phyloP scores from a whole-genome alignment of 2,329 filamentous ascomycete genomes.

The Penicillium sp. region DNA sequence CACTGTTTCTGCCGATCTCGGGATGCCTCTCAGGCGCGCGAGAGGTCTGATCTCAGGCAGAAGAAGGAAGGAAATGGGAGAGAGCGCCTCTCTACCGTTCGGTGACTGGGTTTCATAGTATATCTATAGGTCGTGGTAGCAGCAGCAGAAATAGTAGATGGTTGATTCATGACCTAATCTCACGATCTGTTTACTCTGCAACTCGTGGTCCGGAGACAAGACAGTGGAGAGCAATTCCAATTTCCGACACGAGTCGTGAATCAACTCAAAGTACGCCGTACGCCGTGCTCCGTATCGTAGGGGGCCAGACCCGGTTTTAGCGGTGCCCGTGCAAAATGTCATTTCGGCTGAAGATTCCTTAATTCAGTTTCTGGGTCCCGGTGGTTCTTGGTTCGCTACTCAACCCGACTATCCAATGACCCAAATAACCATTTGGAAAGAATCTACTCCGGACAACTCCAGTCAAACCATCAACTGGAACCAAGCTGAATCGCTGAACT shows the following conservation, averaged over 20 bases:
- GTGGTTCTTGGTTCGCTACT: neutral
- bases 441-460: too few species aligned
- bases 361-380: conserved; percentile 11
- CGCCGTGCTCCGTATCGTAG: neutral
- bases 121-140: neutral
- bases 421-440: too few species aligned
- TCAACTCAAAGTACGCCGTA: neutral
- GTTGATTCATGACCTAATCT: neutral
- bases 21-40: conserved; percentile 13
- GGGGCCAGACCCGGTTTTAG: conserved; percentile 5
- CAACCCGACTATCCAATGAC: neutral
- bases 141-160: neutral
- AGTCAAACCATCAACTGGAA: neutral
- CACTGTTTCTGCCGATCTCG: conserved; percentile 35
- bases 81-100: too few species aligned
- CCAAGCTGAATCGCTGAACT: neutral
- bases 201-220: neutral
- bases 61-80: neutral
- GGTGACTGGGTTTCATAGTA: too few species aligned
- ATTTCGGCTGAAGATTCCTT: conserved; percentile 34
- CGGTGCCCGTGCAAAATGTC: conserved; percentile 12
- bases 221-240: neutral
- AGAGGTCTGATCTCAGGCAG: conserved; percentile 24
- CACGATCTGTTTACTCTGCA: neutral
- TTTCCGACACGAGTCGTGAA: neutral